Evolutionary conservation across 1,284 basidiomycete genomes (phyloP).

Genomic region (Ganoderma sp.): DNA sequence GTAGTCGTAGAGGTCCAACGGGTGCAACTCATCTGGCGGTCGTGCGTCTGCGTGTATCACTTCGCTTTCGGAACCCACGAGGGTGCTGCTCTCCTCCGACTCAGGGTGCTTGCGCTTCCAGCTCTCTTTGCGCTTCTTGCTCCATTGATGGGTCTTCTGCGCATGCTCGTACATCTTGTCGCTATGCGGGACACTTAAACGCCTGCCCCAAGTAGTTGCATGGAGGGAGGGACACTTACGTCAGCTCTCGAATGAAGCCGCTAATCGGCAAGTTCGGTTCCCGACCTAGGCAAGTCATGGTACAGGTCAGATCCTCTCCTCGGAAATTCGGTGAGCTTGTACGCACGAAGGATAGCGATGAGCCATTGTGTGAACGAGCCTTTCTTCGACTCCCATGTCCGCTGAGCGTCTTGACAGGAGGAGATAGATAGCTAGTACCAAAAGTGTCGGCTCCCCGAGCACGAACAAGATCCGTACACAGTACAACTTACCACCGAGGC

Average conservation of each 20-base stretch:
- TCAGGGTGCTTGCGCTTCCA: conserved; percentile 18
- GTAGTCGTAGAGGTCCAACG: conserved; percentile 7
- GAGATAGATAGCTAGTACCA: conserved; percentile 33
- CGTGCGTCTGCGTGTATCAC: not conserved
- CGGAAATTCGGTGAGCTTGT: not conserved
- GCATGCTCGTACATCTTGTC: conserved; percentile 25
- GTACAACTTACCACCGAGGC: conserved; percentile 27
- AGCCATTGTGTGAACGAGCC: conserved; percentile 32
- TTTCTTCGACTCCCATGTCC: conserved; percentile 32
- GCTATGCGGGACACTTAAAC: not conserved
- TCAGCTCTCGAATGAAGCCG: conserved; percentile 16
- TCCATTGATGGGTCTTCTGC: conserved; percentile 22
- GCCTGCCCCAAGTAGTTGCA: too few species aligned
- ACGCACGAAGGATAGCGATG: conserved; percentile 25
- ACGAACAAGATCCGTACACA: not conserved
- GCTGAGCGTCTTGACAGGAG: conserved; percentile 33
- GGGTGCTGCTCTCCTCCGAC: not conserved
- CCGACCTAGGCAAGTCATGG: conserved; percentile 10
- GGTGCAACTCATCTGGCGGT: not conserved
- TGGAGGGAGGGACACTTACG: conserved; percentile 9
- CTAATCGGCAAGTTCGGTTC: conserved; percentile 25
- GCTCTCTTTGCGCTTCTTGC: conserved; percentile 20
- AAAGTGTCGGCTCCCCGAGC: not conserved
- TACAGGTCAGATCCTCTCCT: not conserved
- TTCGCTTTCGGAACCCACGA: not conserved